A percentile compares a stretch with the other conserved stretches of the same genome.
phyloP scores from a whole-genome alignment of 2,329 filamentous ascomycete species.

The Talaromyces sp. region DNA sequence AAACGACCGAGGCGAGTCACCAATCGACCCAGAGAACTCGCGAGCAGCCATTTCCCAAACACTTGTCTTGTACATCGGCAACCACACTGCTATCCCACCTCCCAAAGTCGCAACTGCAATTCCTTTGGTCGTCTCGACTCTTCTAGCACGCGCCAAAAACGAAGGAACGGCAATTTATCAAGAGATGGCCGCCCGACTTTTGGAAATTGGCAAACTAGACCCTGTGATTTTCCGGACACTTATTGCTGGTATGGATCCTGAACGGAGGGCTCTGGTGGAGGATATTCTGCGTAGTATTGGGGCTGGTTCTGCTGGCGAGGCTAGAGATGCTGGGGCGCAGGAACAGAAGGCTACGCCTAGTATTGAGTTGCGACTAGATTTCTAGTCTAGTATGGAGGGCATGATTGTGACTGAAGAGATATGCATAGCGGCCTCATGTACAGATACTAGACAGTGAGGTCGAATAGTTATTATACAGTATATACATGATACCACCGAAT shows the following conservation, averaged over 20 bases:
- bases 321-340: slow-evolving; percentile 51
- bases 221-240: slow-evolving; percentile 71
- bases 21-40: slow-evolving; percentile 69
- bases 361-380: slow-evolving; percentile 95
- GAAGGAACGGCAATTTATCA: slow-evolving; percentile 60
- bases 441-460: neutral
- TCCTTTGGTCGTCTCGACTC: slow-evolving; percentile 71
- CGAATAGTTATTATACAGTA: neutral
- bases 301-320: slow-evolving; percentile 41
- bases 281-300: slow-evolving; percentile 68
- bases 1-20: slow-evolving; percentile 59
- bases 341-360: slow-evolving; percentile 60
- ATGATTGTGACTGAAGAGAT: neutral
- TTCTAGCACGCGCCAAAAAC: slow-evolving; percentile 69
- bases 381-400: slow-evolving; percentile 48
- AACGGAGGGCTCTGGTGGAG: slow-evolving; percentile 75
- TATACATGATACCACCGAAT: slow-evolving; percentile 8
- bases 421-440: neutral
- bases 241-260: slow-evolving; percentile 67
- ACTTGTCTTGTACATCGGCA: slow-evolving; percentile 68
- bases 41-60: slow-evolving; percentile 70
- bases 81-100: slow-evolving; percentile 31
- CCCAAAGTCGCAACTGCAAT: slow-evolving; percentile 54
- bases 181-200: slow-evolving; percentile 72
- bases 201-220: slow-evolving; percentile 78